Percentiles rank a stretch among this genome's conserved stretches.
Evolutionary conservation across 78 protist genomes (phyloP).

Genomic region (Dictyostelium brefeldianum): DNA sequence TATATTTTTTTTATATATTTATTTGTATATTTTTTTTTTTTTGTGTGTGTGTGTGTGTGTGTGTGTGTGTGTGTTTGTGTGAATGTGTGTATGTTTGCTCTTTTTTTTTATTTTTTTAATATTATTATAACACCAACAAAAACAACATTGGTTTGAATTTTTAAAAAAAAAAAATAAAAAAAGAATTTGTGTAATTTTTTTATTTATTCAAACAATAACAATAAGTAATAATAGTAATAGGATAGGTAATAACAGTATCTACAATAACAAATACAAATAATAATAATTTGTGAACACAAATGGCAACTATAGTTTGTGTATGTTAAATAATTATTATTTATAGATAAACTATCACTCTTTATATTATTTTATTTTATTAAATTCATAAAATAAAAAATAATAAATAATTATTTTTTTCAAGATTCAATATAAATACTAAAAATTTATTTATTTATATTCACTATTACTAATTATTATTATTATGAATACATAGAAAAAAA

Average conservation of each 20-base stretch:
- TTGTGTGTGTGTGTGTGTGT: not conserved
- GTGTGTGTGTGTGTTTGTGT: not conserved
- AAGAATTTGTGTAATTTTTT: not conserved
- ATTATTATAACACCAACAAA: not conserved
- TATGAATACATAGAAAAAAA: not conserved
- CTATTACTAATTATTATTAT: not conserved
- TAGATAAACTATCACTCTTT: not conserved
- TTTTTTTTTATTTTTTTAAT: not conserved
- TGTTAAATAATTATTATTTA: not conserved
- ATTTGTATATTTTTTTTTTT: no score
- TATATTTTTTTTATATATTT: no score
- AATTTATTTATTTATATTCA: no score
- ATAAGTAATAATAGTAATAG: not conserved
- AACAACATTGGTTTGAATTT: constrained; percentile 6
- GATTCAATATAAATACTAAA: no score
- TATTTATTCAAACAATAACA: not conserved
- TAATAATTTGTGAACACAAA: not conserved
- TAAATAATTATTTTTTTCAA: not conserved
- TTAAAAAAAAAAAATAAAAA: not conserved
- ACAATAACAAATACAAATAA: not conserved
- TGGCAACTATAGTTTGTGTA: constrained; percentile 14
- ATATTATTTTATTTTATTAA: not conserved
- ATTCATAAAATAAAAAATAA: not conserved
- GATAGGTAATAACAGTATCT: not conserved
- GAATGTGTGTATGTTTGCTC: not conserved